Evolutionary conservation across 2,329 filamentous ascomycete species (phyloP).

Genomic region (Aspergillus tanneri): DNA sequence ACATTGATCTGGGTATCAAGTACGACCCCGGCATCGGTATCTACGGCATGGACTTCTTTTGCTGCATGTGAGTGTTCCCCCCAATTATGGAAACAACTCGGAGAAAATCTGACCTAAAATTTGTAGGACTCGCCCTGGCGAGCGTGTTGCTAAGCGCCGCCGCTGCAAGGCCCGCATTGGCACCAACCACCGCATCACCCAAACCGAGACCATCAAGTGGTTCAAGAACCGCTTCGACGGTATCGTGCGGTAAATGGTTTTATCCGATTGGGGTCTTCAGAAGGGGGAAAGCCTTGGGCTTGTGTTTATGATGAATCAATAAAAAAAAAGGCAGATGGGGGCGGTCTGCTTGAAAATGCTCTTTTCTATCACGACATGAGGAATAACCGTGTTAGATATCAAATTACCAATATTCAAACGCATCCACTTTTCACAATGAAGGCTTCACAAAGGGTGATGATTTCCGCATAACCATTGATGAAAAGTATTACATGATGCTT

Average conservation of each 20-base stretch:
- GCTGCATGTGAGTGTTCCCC: constrained; percentile 76
- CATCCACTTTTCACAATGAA: constrained; percentile 56
- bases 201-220: constrained; percentile 96
- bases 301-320: constrained; percentile 37
- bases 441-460: constrained; percentile 58
- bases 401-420: constrained; percentile 30
- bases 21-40: constrained; percentile 98
- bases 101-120: constrained; percentile 29
- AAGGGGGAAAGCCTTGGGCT: constrained; percentile 28
- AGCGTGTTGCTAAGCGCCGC: constrained; percentile 94
- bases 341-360: constrained; percentile 30
- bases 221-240: constrained; percentile 96
- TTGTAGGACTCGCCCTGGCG: constrained; percentile 83
- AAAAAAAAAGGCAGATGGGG: constrained; percentile 22
- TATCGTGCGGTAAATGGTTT: constrained; percentile 84
- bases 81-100: neutral
- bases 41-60: constrained; percentile 99
- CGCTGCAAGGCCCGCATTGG: constrained; percentile 85
- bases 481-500: constrained; percentile 30
- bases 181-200: constrained; percentile 86
- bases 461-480: constrained; percentile 59
- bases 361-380: constrained; percentile 39
- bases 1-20: constrained; percentile 99
- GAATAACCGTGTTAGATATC: constrained; percentile 43
- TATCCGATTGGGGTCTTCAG: constrained; percentile 12